phyloP scores from a whole-genome alignment of 257 asterid genomes.

The Solanum medicagineum region DNA sequence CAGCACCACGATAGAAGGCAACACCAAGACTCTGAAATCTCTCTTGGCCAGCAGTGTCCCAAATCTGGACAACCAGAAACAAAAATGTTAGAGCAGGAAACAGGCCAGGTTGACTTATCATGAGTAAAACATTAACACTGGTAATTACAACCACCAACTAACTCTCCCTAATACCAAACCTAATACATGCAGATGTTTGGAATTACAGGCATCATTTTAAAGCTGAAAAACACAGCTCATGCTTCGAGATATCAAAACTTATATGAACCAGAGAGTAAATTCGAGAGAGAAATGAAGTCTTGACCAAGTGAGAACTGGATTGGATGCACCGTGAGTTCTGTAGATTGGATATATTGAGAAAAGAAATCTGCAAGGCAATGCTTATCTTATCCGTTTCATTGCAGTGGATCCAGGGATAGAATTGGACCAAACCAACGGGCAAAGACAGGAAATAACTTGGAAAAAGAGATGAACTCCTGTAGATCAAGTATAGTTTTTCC shows the following conservation, averaged over 20 bases:
- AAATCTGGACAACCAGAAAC: constrained; percentile 44
- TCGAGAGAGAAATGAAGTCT: neutral
- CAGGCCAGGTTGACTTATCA: neutral
- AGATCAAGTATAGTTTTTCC: neutral
- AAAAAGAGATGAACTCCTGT: neutral
- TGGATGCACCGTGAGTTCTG: neutral
- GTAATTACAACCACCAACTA: neutral
- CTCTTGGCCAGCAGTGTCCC: constrained; percentile 99
- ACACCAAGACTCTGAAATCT: constrained; percentile 99
- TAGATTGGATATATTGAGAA: neutral
- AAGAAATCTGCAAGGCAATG: neutral
- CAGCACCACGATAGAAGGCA: constrained; percentile 99
- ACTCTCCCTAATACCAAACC: neutral
- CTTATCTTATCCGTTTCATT: neutral
- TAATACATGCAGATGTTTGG: neutral
- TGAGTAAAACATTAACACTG: neutral
- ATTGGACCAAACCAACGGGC: neutral
- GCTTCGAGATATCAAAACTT: neutral
- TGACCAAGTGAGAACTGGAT: neutral
- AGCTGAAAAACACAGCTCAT: neutral
- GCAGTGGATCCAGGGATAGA: neutral
- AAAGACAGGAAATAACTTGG: neutral
- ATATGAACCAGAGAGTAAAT: neutral
- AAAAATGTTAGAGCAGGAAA: neutral
- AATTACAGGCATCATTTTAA: neutral